These are phyloP conservation scores for Claviceps sp. DNA, from an alignment of 2,329 filamentous ascomycete genomes.

Conservation along the genomic window DNA sequence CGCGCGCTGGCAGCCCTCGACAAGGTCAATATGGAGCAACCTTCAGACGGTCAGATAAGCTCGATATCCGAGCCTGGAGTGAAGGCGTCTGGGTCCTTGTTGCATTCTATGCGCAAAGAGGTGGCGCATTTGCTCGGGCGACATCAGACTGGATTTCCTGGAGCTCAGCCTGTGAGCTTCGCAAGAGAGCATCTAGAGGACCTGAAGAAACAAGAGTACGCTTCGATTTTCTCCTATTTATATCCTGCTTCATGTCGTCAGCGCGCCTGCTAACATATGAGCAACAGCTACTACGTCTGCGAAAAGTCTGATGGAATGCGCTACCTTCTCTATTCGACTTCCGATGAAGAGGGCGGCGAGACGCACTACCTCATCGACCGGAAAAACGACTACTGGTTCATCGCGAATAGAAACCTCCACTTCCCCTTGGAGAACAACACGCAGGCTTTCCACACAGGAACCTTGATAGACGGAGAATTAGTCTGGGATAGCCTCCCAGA, in stretches of 20 bases:
- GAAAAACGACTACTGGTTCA: slow-evolving; percentile 92
- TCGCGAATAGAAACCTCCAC: slow-evolving; percentile 56
- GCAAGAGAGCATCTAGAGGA: slow-evolving; percentile 69
- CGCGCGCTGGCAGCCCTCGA: not conserved
- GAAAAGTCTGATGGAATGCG: slow-evolving; percentile 96
- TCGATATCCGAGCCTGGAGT: slow-evolving; percentile 50
- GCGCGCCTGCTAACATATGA: slow-evolving; percentile 5
- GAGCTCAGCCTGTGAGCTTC: slow-evolving; percentile 91
- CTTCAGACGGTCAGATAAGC: slow-evolving; percentile 24
- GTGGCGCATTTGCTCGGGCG: slow-evolving; percentile 66
- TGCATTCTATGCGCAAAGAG: slow-evolving; percentile 51
- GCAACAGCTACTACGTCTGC: slow-evolving; percentile 81
- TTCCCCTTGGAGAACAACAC: slow-evolving; percentile 61
- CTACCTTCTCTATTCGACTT: slow-evolving; percentile 82
- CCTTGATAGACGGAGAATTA: slow-evolving; percentile 83
- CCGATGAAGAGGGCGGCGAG: slow-evolving; percentile 47
- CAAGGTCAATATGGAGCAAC: slow-evolving; percentile 16
- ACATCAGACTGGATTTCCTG: slow-evolving; percentile 60
- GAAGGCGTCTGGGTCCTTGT: slow-evolving; percentile 48
- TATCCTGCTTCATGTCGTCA: not conserved
- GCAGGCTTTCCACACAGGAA: slow-evolving; percentile 59
- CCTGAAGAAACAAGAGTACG: slow-evolving; percentile 62
- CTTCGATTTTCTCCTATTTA: slow-evolving; percentile 1
- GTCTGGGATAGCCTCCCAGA: slow-evolving; percentile 67
- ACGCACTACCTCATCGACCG: slow-evolving; percentile 90